These are phyloP conservation scores for Musa balbisiana DNA, from an alignment of 202 grass and related monocot species.

Conservation along the genomic window DNA sequence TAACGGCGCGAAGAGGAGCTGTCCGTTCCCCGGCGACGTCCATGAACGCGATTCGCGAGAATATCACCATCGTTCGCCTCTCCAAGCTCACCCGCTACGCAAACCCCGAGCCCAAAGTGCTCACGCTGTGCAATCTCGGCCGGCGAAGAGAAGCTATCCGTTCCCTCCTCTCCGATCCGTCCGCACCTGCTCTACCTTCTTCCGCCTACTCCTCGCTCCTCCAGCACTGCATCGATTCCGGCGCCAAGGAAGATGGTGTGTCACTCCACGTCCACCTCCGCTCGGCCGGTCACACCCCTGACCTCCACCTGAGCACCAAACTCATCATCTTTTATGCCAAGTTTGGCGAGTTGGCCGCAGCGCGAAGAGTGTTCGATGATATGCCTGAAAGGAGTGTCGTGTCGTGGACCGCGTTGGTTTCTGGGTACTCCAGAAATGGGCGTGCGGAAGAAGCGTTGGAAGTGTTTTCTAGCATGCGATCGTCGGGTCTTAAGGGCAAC, in stretches of 20 bases:
- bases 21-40: background rate
- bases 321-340: conserved; percentile 44
- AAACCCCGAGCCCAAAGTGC: background rate
- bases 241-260: conserved; percentile 29
- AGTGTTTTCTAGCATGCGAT: conserved; percentile 40
- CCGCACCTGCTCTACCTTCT: conserved; percentile 1
- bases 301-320: conserved; percentile 55
- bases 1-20: too few relatives aligned
- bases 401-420: conserved; percentile 73
- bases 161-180: background rate
- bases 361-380: conserved; percentile 50
- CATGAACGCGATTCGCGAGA: background rate
- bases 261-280: conserved; percentile 32
- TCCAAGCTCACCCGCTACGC: background rate
- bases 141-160: background rate
- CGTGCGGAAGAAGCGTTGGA: conserved; percentile 37
- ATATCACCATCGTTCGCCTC: background rate
- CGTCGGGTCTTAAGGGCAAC: conserved; percentile 32
- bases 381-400: conserved; percentile 60
- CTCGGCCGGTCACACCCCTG: conserved; percentile 1
- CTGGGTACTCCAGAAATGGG: conserved; percentile 44
- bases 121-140: background rate
- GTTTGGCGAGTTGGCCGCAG: conserved; percentile 28
- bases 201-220: conserved; percentile 41
- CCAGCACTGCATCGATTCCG: conserved; percentile 41